Evolutionary conservation across 495 filamentous ascomycete genomes (phyloP), one percentile per base, ranked within the genome.

Genomic region (Oidiodendron maius): DNA sequence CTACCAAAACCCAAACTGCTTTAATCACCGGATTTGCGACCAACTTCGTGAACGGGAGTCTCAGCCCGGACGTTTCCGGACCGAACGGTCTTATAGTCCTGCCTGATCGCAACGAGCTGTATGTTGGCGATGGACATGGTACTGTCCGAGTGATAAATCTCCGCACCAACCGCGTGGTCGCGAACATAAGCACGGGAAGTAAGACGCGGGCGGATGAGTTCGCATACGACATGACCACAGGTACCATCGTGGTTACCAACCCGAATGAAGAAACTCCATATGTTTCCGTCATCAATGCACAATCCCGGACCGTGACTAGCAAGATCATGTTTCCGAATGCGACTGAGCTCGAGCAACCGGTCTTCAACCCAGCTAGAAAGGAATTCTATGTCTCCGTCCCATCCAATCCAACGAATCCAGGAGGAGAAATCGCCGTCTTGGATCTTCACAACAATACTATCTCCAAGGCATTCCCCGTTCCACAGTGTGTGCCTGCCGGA

Each of bases 71-170:
- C 18, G 30, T 44, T 28, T 44, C 41, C 8, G 22, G 41, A 4
- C 41, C 41, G 4, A 26, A 44, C 17, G 41, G 41, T 4, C 5
- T 44, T 12, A 22, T 44, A 9, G 20, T 44, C 1, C 41, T 44
- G 25, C 6, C 41, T 6, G 8, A 24, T 12, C 41, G 41, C 41
- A 44, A 44, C 15, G 20, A 44, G n/a, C 18, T 44, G 20, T 44
- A 28, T n/a, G 24, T 28, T 44, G 41, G 41, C 9, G 41, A 44
- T 24, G 41, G 41, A 3, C n/a, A 44, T 25, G 41, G 41, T 24
- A 44, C 41, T 15, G 22, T 44, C 26, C 25, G 30, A 18, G 1
- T 8, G 39, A 22, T 41, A 12, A 13, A 41, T 10, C 4, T 32
- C 28, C n/a, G 8, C 28, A 8, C 28, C 28, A 8, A 8, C 8